These are phyloP conservation scores for Suhomyces prunicola DNA, from an alignment of 805 yeast genomes.

Conservation along the genomic window DNA sequence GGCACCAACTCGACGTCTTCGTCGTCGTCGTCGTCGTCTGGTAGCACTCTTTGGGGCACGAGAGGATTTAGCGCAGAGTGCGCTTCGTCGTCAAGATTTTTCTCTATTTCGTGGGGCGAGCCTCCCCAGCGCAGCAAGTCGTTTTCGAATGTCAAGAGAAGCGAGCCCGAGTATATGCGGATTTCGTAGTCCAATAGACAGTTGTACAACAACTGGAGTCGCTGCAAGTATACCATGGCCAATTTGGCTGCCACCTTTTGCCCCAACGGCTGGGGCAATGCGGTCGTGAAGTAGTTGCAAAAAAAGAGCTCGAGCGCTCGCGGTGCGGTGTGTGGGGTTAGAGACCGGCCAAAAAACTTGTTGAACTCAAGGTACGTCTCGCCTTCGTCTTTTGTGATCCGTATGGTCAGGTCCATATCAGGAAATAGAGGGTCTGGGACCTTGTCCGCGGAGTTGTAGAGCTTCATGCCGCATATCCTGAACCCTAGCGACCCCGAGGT, in stretches of 20 bases:
- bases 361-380: conserved; percentile 51
- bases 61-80: conserved; percentile 27
- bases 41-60: conserved; percentile 10
- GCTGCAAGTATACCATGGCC: conserved; percentile 45
- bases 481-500: conserved; percentile 77
- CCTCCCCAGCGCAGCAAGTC: conserved; percentile 53
- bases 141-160: conserved; percentile 72
- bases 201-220: conserved; percentile 65
- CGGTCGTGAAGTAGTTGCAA: conserved; percentile 12
- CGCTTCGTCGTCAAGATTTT: conserved; percentile 3
- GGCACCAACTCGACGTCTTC: conserved; percentile 24
- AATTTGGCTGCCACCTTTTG: conserved; percentile 27
- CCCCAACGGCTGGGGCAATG: conserved; percentile 1
- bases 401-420: conserved; percentile 2
- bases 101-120: neutral
- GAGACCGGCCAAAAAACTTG: conserved; percentile 68
- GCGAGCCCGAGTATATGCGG: conserved; percentile 66
- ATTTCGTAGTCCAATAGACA: conserved; percentile 62
- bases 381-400: conserved; percentile 10
- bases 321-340: conserved; percentile 42
- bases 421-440: conserved; percentile 9
- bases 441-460: conserved; percentile 23
- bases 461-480: conserved; percentile 87
- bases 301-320: conserved; percentile 50
- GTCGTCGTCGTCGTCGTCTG: conserved; percentile 16